Evolutionary conservation across 2,329 filamentous ascomycete genomes (phyloP).

Genomic region (Teratosphaeriaceae sp.): DNA sequence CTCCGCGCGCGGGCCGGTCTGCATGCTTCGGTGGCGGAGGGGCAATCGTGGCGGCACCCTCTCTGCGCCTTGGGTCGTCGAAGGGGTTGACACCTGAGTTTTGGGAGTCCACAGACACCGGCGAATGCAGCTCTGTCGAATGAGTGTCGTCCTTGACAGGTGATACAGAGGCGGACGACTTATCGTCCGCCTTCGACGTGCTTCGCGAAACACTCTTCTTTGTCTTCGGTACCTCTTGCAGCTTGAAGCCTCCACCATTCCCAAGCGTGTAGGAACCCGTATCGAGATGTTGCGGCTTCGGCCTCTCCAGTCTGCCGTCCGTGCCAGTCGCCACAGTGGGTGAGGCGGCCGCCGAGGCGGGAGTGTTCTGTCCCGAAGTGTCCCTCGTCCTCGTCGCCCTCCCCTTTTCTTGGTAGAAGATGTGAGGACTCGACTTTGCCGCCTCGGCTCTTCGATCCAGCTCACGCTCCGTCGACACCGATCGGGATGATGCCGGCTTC

Average conservation of each 20-base stretch:
- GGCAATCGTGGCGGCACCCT: constrained; percentile 18
- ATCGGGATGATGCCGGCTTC: constrained; percentile 34
- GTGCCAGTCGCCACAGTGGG: constrained; percentile 20
- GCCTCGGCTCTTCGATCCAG: constrained; percentile 22
- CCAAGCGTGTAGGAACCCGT: constrained; percentile 21
- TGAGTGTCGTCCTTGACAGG: constrained; percentile 33
- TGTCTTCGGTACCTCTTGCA: constrained; percentile 72
- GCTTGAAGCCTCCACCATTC: constrained; percentile 52
- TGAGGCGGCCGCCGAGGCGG: constrained; percentile 21
- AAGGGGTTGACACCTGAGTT: constrained; percentile 33
- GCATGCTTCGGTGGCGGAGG: constrained; percentile 30
- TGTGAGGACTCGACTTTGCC: constrained; percentile 65
- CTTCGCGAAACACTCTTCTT: constrained; percentile 45
- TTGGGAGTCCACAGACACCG: constrained; percentile 31
- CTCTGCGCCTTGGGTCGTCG: constrained; percentile 31
- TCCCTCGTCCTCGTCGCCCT: constrained; percentile 48
- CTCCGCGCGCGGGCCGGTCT: constrained; percentile 50
- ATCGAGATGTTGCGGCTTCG: constrained; percentile 21
- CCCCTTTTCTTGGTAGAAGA: constrained; percentile 82
- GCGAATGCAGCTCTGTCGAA: constrained; percentile 30
- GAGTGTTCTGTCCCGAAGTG: constrained; percentile 21
- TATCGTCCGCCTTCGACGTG: constrained; percentile 40
- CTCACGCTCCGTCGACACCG: constrained; percentile 40
- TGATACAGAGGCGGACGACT: constrained; percentile 34
- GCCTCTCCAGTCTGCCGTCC: constrained; percentile 42